Evolutionary conservation across 257 asterid species (phyloP).

Genomic region (Apocynum venetum): DNA sequence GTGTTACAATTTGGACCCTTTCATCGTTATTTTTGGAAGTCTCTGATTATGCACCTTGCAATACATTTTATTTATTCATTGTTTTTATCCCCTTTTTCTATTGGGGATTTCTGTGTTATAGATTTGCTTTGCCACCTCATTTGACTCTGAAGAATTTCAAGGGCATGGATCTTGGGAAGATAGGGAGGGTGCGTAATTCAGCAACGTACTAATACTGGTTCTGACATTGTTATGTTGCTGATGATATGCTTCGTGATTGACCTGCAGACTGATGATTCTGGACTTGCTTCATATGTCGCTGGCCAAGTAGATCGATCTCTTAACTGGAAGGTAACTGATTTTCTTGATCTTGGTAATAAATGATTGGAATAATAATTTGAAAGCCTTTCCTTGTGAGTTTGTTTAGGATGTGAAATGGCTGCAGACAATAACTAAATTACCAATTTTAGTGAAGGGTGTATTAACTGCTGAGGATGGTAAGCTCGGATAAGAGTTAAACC

Average conservation of each 20-base stretch:
- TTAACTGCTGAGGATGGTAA: conserved; percentile 81
- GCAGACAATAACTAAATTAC: conserved; percentile 61
- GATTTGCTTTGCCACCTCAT: conserved; percentile 66
- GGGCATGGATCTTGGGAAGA: conserved; percentile 56
- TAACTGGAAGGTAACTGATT: conserved; percentile 63
- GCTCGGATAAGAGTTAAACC: not conserved
- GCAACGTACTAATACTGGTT: not conserved
- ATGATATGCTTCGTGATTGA: conserved; percentile 13
- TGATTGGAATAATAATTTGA: not conserved
- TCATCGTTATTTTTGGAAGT: not conserved
- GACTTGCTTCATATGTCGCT: conserved; percentile 67
- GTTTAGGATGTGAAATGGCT: conserved; percentile 84
- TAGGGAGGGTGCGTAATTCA: conserved; percentile 40
- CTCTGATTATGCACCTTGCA: not conserved
- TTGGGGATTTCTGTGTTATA: conserved; percentile 21
- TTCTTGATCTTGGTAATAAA: conserved; percentile 1
- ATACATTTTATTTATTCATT: not conserved
- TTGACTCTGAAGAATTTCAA: conserved; percentile 66
- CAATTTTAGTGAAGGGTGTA: conserved; percentile 77
- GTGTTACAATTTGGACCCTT: not conserved
- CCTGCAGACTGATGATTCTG: conserved; percentile 65
- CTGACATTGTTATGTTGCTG: conserved; percentile 1
- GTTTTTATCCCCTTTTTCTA: not conserved
- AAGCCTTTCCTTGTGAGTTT: not conserved
- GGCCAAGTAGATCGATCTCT: conserved; percentile 62